These are phyloP conservation scores for Eruca vesicaria DNA, from an alignment of 441 rosid species.

Conservation along the genomic window DNA sequence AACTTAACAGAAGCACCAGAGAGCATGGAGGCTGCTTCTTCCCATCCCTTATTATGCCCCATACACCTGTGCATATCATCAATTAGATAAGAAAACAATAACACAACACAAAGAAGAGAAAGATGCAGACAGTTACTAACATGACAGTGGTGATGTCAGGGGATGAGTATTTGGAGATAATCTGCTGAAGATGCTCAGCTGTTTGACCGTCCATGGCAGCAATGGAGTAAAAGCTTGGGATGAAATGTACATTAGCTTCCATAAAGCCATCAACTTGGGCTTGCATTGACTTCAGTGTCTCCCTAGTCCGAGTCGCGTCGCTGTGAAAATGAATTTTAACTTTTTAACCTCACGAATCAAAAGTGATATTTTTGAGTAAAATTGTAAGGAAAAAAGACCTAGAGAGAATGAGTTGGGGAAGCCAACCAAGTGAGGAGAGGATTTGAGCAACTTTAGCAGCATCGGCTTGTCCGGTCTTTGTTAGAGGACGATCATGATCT, in stretches of 20 bases:
- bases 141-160: constrained; percentile 75
- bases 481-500: constrained; percentile 96
- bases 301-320: constrained; percentile 73
- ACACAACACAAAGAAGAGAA: not conserved
- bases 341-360: not conserved
- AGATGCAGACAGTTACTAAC: constrained; percentile 20
- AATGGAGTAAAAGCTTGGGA: constrained; percentile 90
- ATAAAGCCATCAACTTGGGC: constrained; percentile 55
- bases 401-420: constrained; percentile 79
- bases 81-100: not conserved
- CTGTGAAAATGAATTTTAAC: constrained; percentile 33
- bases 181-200: constrained; percentile 74
- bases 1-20: constrained; percentile 71
- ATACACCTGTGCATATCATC: constrained; percentile 60
- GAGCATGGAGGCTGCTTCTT: constrained; percentile 93
- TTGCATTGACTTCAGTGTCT: constrained; percentile 88
- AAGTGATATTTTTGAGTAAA: not conserved
- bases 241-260: constrained; percentile 75
- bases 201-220: constrained; percentile 99
- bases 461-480: constrained; percentile 60
- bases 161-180: constrained; percentile 63
- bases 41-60: constrained; percentile 99
- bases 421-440: constrained; percentile 78
- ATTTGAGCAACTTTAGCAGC: constrained; percentile 63
- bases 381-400: constrained; percentile 43